Percentiles rank a stretch among this genome's conserved stretches.
Conservation (phyloP, 225 moss, liverwort and hornwort genomes). For the Bryum argenteum region DNA sequence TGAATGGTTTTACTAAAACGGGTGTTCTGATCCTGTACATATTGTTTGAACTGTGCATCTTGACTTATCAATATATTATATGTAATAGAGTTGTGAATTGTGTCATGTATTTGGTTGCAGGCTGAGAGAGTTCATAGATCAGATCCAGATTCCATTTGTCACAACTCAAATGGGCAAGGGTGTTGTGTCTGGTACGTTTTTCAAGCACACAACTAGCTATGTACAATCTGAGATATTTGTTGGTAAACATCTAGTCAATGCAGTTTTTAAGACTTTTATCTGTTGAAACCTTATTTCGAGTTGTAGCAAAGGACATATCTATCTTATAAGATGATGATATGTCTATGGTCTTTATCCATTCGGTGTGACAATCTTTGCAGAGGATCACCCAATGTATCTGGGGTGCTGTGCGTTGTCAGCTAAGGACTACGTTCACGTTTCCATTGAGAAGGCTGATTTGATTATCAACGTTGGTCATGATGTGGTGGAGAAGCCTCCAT, state of each 20-base stretch:
- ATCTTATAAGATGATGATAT: neutral
- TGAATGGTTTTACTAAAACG: no score
- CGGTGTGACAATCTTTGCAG: slow-evolving; percentile 39
- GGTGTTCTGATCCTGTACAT: no score
- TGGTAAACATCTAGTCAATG: no score
- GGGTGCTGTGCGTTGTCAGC: slow-evolving; percentile 93
- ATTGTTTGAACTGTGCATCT: no score
- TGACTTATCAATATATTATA: no score
- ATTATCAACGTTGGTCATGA: slow-evolving; percentile 97
- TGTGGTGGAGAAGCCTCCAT: slow-evolving; percentile 95
- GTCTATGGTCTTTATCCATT: neutral
- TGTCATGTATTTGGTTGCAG: slow-evolving; percentile 41
- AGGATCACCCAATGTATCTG: slow-evolving; percentile 83
- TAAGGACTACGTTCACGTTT: slow-evolving; percentile 85
- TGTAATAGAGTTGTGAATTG: neutral
- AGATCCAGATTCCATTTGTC: slow-evolving; percentile 78
- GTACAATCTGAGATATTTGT: no score
- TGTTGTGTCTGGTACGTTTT: slow-evolving; percentile 70
- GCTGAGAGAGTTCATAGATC: slow-evolving; percentile 76
- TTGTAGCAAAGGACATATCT: no score
- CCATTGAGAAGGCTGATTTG: slow-evolving; percentile 92
- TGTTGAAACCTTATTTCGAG: no score
- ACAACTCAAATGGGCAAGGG: slow-evolving; percentile 99
- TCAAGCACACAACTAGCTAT: no score
- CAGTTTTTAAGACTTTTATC: no score